phyloP scores from a whole-genome alignment of 2,329 filamentous ascomycete genomes.

The Colletotrichum graminicola region DNA sequence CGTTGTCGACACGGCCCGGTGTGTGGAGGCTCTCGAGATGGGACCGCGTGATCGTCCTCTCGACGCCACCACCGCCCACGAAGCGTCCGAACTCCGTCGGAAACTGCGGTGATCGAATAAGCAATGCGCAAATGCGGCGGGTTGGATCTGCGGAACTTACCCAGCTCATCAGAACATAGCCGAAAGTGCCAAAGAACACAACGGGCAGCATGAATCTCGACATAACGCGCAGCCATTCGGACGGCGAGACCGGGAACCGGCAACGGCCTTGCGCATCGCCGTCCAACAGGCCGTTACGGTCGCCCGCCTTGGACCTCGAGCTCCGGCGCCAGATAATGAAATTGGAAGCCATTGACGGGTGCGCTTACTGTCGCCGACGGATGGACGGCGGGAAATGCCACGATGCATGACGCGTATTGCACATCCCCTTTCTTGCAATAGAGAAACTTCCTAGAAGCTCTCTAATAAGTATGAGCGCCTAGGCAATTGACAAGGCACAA shows the following conservation, averaged over 20 bases:
- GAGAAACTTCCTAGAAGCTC: neutral
- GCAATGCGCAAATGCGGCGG: neutral
- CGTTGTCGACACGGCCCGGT: neutral
- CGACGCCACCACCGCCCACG: neutral
- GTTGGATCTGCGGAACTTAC: neutral
- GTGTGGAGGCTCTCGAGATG: conserved; percentile 12
- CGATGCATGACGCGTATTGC: neutral
- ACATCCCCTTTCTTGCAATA: no score
- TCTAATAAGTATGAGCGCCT: neutral
- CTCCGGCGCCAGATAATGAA: neutral
- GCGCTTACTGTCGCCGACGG: neutral
- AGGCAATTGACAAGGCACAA: neutral
- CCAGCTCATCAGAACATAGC: neutral
- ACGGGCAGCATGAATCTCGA: conserved; percentile 10
- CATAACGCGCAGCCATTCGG: neutral
- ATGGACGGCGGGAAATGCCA: neutral
- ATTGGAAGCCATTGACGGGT: neutral
- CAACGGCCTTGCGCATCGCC: conserved; percentile 9
- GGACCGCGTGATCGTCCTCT: conserved; percentile 1
- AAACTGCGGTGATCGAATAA: conserved; percentile 1
- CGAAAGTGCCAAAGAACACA: conserved; percentile 5
- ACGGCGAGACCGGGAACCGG: neutral
- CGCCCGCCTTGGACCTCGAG: neutral
- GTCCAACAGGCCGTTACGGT: neutral
- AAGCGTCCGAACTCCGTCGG: conserved; percentile 1